Conservation (phyloP, 495 filamentous ascomycete species). For the Eremomyces bilateralis region DNA sequence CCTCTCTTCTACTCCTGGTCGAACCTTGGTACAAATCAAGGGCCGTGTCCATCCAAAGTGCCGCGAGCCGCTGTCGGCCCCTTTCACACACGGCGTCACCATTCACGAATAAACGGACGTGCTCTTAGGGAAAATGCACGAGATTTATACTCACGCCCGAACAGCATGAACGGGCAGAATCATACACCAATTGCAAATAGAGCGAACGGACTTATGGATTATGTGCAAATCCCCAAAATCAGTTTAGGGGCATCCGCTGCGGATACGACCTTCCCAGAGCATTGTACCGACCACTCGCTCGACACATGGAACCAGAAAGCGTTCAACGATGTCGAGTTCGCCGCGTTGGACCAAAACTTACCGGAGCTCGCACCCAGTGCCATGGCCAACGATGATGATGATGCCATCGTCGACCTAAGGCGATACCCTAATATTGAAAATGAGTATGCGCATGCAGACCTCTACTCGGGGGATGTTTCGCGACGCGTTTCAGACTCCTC, state of each 20-base stretch:
- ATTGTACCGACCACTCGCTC: constrained; percentile 2
- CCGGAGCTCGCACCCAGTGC: constrained; percentile 11
- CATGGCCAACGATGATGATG: constrained; percentile 13
- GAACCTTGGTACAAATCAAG: neutral
- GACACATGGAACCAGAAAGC: constrained; percentile 13
- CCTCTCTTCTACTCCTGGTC: neutral
- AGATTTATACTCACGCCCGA: neutral
- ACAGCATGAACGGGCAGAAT: too few relatives aligned
- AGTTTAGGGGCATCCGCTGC: neutral
- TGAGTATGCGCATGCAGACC: constrained; percentile 6
- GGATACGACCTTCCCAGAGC: neutral
- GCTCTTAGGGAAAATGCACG: neutral
- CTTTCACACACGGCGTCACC: neutral
- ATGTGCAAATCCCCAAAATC: neutral
- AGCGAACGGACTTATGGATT: too few relatives aligned
- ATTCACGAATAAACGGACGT: neutral
- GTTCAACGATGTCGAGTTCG: constrained; percentile 14
- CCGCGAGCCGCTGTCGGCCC: neutral
- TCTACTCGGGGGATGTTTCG: constrained; percentile 6
- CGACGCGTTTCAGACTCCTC: constrained; percentile 15
- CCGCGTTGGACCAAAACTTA: constrained; percentile 13
- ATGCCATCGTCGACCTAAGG: constrained; percentile 15
- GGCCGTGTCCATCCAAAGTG: neutral
- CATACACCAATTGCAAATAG: too few relatives aligned
- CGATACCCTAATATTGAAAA: constrained; percentile 10